These are phyloP conservation scores for Talaromyces wortmannii DNA, from an alignment of 495 filamentous ascomycete genomes.

Conservation along the genomic window DNA sequence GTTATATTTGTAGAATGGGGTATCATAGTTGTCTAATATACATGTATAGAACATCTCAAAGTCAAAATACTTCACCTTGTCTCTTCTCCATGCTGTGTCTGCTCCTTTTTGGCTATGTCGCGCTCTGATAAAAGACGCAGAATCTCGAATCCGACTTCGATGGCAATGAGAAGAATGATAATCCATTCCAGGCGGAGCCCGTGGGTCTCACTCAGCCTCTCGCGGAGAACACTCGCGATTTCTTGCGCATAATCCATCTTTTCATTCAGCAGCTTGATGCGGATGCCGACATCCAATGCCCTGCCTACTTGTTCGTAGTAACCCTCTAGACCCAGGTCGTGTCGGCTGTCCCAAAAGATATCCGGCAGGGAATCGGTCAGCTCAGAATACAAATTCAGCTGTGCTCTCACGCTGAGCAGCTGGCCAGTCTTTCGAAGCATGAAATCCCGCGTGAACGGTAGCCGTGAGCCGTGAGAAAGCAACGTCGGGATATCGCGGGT, in stretches of 20 bases:
- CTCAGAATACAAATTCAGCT: constrained; percentile 94
- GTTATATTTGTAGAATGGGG: constrained; percentile 4
- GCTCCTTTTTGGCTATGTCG: constrained; percentile 38
- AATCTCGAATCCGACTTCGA: constrained; percentile 76
- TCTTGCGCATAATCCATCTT: constrained; percentile 98
- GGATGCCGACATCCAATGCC: constrained; percentile 84
- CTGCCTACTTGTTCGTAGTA: constrained; percentile 92
- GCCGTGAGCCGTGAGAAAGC: constrained; percentile 54
- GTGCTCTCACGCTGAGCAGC: constrained; percentile 81
- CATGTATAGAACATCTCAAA: too few relatives aligned
- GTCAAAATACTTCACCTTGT: background rate
- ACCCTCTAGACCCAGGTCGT: constrained; percentile 80
- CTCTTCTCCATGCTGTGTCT: constrained; percentile 12
- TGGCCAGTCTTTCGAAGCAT: constrained; percentile 92
- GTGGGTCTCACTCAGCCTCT: constrained; percentile 85
- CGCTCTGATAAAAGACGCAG: constrained; percentile 53
- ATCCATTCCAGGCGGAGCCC: constrained; percentile 89
- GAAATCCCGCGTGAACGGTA: constrained; percentile 67
- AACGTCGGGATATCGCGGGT: constrained; percentile 72
- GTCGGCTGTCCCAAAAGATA: constrained; percentile 90
- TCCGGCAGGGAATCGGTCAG: constrained; percentile 93
- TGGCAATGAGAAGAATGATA: constrained; percentile 87
- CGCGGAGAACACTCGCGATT: constrained; percentile 82
- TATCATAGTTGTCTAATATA: constrained; percentile 3
- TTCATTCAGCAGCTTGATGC: constrained; percentile 88